Evolutionary conservation across 805 yeast species (phyloP).

Genomic region (Hemisphaericaspora nanyangensis): DNA sequence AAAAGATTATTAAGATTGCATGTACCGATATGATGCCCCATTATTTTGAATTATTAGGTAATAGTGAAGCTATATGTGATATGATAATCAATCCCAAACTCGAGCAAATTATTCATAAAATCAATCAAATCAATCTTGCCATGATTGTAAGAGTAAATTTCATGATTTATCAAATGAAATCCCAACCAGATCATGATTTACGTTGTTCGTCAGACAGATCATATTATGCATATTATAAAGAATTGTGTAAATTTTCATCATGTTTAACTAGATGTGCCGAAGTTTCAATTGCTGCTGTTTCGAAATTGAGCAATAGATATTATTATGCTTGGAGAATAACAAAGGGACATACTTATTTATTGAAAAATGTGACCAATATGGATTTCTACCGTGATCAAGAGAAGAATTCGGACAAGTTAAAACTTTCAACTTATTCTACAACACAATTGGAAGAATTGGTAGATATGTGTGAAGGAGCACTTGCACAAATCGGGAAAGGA

Average conservation of each 20-base stretch:
- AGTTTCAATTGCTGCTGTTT: constrained; percentile 30
- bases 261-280: constrained; percentile 24
- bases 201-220: constrained; percentile 13
- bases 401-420: not conserved
- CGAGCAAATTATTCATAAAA: constrained; percentile 27
- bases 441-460: constrained; percentile 26
- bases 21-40: constrained; percentile 32
- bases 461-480: constrained; percentile 20
- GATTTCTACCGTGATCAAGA: constrained; percentile 23
- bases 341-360: constrained; percentile 29
- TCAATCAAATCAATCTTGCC: constrained; percentile 27
- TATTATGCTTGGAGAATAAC: constrained; percentile 40
- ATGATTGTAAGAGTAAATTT: constrained; percentile 29
- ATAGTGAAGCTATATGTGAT: constrained; percentile 33
- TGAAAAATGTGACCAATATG: constrained; percentile 25
- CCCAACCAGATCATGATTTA: constrained; percentile 17
- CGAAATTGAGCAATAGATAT: constrained; percentile 33
- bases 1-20: constrained; percentile 26
- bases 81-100: constrained; percentile 32
- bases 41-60: constrained; percentile 31
- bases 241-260: constrained; percentile 19
- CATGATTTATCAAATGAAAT: constrained; percentile 20
- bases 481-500: constrained; percentile 19
- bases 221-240: constrained; percentile 15
- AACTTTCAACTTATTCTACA: constrained; percentile 14